Percentiles rank a stretch among this genome's conserved stretches.
These are phyloP conservation scores for Salpingoeca rosetta DNA, from an alignment of 78 protist genomes.

Conservation along the genomic window DNA sequence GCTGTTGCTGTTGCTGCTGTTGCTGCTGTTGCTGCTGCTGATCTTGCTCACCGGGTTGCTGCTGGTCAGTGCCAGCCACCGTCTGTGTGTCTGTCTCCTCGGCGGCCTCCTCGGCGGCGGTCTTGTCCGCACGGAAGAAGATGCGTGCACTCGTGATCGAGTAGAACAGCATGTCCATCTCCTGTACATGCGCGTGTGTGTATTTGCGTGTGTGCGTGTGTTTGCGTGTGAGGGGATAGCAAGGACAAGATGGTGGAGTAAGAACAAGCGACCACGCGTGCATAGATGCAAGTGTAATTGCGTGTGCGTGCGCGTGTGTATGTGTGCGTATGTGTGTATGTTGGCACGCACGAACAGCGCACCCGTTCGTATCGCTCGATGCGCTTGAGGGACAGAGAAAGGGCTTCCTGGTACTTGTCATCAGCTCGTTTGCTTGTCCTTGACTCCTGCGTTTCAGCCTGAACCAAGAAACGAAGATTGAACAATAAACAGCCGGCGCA, in stretches of 20 bases:
- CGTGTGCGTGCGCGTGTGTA: too few relatives aligned
- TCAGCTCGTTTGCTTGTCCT: constrained; percentile 24
- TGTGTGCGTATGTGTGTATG: too few relatives aligned
- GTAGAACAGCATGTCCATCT: constrained; percentile 58
- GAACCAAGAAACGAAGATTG: too few relatives aligned
- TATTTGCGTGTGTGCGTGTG: too few relatives aligned
- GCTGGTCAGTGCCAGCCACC: not conserved
- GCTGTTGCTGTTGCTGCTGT: not conserved
- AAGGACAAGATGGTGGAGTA: too few relatives aligned
- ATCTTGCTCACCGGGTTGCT: not conserved
- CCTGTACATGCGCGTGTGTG: too few relatives aligned
- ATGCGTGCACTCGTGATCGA: constrained; percentile 62
- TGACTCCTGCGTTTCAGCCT: not conserved
- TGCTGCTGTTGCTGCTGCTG: not conserved
- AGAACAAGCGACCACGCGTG: too few relatives aligned
- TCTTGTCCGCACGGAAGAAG: constrained; percentile 43
- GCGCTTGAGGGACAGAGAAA: constrained; percentile 34
- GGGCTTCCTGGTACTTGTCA: constrained; percentile 32
- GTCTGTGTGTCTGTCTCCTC: not conserved
- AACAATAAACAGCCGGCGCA: too few relatives aligned
- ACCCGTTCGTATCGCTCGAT: constrained; percentile 20
- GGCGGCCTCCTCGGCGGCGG: not conserved
- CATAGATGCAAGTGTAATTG: too few relatives aligned
- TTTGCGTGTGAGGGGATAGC: too few relatives aligned
- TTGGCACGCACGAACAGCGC: not conserved